Evolutionary conservation across 1,284 basidiomycete genomes (phyloP).

Genomic region (Apiotrichum sp.): DNA sequence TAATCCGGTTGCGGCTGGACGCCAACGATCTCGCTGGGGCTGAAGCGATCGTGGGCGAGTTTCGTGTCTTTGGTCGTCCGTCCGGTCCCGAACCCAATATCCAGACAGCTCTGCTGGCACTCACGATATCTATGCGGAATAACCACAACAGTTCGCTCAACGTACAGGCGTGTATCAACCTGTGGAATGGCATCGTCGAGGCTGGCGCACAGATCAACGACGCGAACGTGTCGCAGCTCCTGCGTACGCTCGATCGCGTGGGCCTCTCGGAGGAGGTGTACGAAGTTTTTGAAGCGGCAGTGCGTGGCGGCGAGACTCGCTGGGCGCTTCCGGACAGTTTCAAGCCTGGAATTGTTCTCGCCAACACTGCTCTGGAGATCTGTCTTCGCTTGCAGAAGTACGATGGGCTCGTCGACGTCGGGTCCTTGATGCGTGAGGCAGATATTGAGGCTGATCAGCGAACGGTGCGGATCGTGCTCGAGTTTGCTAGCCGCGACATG

Average conservation of each 20-base stretch:
- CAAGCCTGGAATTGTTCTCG: conserved; percentile 13
- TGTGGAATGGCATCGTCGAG: conserved; percentile 1
- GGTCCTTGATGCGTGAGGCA: conserved; percentile 15
- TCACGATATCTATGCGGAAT: neutral
- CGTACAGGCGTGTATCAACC: neutral
- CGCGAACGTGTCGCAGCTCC: conserved; percentile 9
- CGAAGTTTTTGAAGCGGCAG: conserved; percentile 1
- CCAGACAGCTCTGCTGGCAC: neutral
- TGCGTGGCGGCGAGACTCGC: neutral
- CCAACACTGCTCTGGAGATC: conserved; percentile 20
- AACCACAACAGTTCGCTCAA: neutral
- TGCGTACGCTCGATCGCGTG: conserved; percentile 10
- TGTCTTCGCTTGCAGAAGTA: conserved; percentile 5
- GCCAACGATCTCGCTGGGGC: conserved; percentile 23
- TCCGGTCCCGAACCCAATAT: neutral
- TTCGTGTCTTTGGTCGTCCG: conserved; percentile 10
- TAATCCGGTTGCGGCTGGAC: conserved; percentile 28
- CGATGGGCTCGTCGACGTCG: conserved; percentile 10
- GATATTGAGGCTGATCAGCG: conserved; percentile 23
- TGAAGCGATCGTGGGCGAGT: conserved; percentile 18
- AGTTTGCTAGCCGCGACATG: conserved; percentile 19
- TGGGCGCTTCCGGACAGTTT: conserved; percentile 12
- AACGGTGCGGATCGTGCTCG: conserved; percentile 26
- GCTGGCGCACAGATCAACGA: conserved; percentile 4
- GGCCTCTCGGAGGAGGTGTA: conserved; percentile 8